Percentiles rank a stretch among this genome's conserved stretches.
Evolutionary conservation across 257 asterid species (phyloP).

Genomic region (Sherardia arvensis): DNA sequence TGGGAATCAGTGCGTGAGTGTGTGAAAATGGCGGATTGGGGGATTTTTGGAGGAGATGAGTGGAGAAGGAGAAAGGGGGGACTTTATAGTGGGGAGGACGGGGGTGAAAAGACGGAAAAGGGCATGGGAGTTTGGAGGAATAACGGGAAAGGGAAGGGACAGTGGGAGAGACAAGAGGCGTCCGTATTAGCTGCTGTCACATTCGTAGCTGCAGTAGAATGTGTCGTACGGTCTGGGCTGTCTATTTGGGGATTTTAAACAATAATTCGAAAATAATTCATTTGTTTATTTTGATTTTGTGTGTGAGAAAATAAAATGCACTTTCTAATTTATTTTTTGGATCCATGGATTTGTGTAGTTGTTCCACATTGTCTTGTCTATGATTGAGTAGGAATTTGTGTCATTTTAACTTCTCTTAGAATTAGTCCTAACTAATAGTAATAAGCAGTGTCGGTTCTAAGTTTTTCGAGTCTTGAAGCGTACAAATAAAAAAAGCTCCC

Average conservation of each 20-base stretch:
- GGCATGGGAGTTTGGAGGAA: neutral
- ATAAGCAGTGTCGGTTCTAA: no score
- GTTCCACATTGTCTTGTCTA: neutral
- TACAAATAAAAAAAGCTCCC: no score
- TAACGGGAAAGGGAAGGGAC: conserved; percentile 1
- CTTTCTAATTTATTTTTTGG: neutral
- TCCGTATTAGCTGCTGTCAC: conserved; percentile 22
- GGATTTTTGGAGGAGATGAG: conserved; percentile 1
- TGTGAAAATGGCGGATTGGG: neutral
- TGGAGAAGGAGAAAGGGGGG: neutral
- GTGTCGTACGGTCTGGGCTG: conserved; percentile 19
- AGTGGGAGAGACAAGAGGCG: conserved; percentile 17
- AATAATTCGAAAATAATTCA: neutral
- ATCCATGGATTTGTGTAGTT: neutral
- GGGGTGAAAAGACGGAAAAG: conserved; percentile 27
- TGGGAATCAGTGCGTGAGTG: neutral
- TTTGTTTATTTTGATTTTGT: neutral
- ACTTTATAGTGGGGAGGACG: neutral
- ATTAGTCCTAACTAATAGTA: no score
- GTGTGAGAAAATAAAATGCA: neutral
- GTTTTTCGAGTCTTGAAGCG: no score
- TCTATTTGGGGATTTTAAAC: neutral
- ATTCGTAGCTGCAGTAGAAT: conserved; percentile 15
- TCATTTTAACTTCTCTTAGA: no score
- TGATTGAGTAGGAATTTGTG: neutral